These are phyloP conservation scores for Kodamaea sp. DNA, from an alignment of 1,139 yeast species.

Conservation along the genomic window DNA sequence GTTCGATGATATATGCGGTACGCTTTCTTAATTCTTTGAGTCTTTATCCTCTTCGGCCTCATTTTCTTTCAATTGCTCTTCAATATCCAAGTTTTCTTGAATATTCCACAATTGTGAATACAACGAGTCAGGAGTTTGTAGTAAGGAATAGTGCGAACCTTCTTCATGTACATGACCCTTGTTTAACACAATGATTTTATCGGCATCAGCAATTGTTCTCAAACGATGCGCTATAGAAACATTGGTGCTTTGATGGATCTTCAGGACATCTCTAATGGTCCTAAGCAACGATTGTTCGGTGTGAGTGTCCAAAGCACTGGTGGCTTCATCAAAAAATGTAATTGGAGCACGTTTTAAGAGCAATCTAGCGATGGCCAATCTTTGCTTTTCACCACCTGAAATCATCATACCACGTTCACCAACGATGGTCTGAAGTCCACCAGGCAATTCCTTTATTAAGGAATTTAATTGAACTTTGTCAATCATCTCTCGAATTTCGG, in stretches of 20 bases:
- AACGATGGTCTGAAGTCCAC: constrained; percentile 82
- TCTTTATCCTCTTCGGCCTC: constrained; percentile 5
- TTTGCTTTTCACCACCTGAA: constrained; percentile 96
- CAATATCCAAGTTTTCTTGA: constrained; percentile 73
- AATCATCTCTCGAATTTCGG: constrained; percentile 65
- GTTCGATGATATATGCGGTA: neutral
- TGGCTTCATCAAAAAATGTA: constrained; percentile 94
- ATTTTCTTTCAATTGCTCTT: constrained; percentile 19
- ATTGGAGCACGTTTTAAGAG: constrained; percentile 81
- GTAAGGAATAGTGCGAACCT: constrained; percentile 69
- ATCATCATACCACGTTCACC: constrained; percentile 99
- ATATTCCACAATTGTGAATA: constrained; percentile 86
- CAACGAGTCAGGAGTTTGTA: constrained; percentile 52
- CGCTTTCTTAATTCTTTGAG: constrained; percentile 1
- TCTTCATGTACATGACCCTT: constrained; percentile 81
- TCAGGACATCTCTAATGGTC: constrained; percentile 65
- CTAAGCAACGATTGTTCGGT: constrained; percentile 82
- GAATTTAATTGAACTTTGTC: constrained; percentile 64
- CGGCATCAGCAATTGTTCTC: constrained; percentile 91
- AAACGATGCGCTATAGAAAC: constrained; percentile 91
- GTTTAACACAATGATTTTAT: constrained; percentile 82
- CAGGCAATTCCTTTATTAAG: constrained; percentile 70
- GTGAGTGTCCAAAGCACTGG: constrained; percentile 94
- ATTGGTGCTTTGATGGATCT: constrained; percentile 60
- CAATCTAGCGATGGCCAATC: constrained; percentile 89